These are phyloP conservation scores for Vitis hybrid DNA, from an alignment of 177 flowering plant species.

Conservation along the genomic window DNA sequence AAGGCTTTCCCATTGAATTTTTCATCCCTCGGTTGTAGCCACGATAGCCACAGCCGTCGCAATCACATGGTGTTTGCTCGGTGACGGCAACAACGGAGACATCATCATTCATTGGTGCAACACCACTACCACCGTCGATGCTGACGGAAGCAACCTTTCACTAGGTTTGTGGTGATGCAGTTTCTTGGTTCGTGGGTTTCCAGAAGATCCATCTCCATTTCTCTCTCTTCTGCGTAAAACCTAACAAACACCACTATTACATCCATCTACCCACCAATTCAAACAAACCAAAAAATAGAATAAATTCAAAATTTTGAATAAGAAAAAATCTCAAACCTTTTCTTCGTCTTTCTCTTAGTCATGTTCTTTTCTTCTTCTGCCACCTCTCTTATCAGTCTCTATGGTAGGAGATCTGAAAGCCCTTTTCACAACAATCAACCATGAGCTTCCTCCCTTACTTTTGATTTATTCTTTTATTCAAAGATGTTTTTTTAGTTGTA, in stretches of 20 bases:
- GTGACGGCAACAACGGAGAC: neutral
- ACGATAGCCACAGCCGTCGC: conserved; percentile 42
- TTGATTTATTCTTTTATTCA: too few species aligned
- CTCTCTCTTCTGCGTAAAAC: conserved; percentile 11
- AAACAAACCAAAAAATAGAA: neutral
- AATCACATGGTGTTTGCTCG: conserved; percentile 27
- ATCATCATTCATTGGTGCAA: neutral
- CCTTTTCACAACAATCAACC: conserved; percentile 25
- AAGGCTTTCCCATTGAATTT: too few species aligned
- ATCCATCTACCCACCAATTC: neutral
- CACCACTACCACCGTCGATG: too few species aligned
- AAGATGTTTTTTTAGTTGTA: too few species aligned
- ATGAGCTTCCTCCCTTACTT: conserved; percentile 6
- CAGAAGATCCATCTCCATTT: conserved; percentile 21
- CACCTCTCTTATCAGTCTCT: conserved; percentile 9
- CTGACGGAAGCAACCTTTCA: conserved; percentile 1
- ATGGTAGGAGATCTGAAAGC: conserved; percentile 24
- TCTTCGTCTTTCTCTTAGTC: conserved; percentile 20
- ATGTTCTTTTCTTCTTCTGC: conserved; percentile 16
- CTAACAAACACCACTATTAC: neutral
- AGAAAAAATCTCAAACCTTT: conserved; percentile 3
- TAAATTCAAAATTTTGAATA: neutral
- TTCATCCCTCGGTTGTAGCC: conserved; percentile 29
- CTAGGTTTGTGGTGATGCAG: conserved; percentile 12
- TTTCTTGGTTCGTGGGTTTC: conserved; percentile 25